phyloP scores from a whole-genome alignment of 192 early-diverging fungal genomes.

The Linnemannia zychae region DNA sequence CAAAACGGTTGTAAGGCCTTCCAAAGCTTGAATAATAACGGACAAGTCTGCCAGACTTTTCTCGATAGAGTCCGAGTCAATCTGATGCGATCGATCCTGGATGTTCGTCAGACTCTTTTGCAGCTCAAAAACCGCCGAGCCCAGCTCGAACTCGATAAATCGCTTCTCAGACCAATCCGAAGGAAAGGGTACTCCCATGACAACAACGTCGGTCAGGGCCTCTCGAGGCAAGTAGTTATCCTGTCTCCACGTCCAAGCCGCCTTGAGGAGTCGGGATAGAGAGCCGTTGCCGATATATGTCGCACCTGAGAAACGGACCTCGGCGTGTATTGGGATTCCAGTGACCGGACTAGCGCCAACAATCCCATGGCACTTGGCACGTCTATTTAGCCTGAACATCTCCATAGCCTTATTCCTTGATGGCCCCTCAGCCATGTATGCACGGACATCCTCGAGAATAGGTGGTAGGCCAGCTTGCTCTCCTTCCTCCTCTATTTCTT shows the following conservation, averaged over 20 bases:
- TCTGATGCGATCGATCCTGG: not conserved
- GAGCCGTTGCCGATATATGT: constrained; percentile 34
- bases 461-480: not conserved
- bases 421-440: not conserved
- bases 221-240: not conserved
- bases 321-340: constrained; percentile 1
- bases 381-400: not conserved
- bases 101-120: not conserved
- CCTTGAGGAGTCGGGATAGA: constrained; percentile 14
- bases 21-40: not conserved
- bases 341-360: not conserved
- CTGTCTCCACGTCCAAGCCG: not conserved
- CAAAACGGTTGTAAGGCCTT: not conserved
- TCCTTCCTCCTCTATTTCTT: not conserved
- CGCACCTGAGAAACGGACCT: constrained; percentile 34
- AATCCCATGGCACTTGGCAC: not conserved
- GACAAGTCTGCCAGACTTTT: not conserved
- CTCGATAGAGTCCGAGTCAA: not conserved
- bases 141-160: not conserved
- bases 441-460: not conserved
- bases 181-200: not conserved
- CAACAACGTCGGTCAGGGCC: not conserved
- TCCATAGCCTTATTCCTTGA: not conserved
- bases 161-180: not conserved
- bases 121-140: not conserved